phyloP scores from a whole-genome alignment of 2,329 filamentous ascomycete genomes.

The Paecilomyces sp. region DNA sequence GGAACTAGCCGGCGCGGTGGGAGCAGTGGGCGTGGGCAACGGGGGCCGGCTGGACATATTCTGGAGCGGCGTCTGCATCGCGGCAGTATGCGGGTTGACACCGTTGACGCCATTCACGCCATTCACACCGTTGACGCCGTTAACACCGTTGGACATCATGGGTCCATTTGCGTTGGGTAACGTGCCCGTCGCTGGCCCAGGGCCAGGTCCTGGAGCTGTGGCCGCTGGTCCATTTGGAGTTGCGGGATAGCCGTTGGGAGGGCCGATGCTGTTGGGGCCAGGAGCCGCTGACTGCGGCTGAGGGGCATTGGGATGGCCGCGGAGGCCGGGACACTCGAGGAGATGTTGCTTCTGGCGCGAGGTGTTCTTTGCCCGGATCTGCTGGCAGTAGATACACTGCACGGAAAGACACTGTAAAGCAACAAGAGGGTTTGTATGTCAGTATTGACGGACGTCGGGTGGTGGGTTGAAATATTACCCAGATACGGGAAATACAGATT shows the following conservation, averaged over 20 bases:
- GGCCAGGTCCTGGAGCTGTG: constrained; percentile 22
- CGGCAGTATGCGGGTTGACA: constrained; percentile 36
- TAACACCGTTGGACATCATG: constrained; percentile 39
- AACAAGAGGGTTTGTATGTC: constrained; percentile 19
- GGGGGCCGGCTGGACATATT: constrained; percentile 33
- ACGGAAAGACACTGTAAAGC: constrained; percentile 42
- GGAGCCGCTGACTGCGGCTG: constrained; percentile 33
- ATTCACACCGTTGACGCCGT: constrained; percentile 2
- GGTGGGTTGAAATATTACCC: constrained; percentile 31
- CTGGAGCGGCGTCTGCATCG: constrained; percentile 36
- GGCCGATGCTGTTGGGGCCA: constrained; percentile 32
- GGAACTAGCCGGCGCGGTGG: constrained; percentile 19
- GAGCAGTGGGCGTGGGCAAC: constrained; percentile 30
- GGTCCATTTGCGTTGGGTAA: constrained; percentile 36
- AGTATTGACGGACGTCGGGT: constrained; percentile 25
- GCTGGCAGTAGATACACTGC: constrained; percentile 48
- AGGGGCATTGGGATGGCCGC: constrained; percentile 37
- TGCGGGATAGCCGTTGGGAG: constrained; percentile 36
- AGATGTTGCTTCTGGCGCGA: constrained; percentile 46
- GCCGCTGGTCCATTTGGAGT: constrained; percentile 33
- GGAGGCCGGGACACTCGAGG: constrained; percentile 43
- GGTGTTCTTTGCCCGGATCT: constrained; percentile 47
- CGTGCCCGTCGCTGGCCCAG: constrained; percentile 21
- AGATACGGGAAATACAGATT: constrained; percentile 29
- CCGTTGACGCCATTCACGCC: constrained; percentile 18